Evolutionary conservation across 1,284 basidiomycete genomes (phyloP).

Genomic region (Marasmius oreades): DNA sequence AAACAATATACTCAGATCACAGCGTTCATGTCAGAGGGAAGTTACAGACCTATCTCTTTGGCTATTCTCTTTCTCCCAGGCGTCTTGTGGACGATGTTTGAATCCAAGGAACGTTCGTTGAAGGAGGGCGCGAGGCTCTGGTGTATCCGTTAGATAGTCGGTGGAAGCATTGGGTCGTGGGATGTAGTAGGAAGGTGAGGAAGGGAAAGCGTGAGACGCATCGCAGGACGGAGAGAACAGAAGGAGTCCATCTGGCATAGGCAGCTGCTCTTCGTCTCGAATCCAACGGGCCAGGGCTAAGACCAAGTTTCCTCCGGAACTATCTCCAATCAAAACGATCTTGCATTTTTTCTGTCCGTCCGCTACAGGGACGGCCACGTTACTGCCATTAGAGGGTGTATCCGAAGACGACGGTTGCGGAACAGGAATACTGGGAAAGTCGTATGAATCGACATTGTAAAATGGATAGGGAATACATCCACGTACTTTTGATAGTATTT

Average conservation of each 20-base stretch:
- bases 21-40: background rate
- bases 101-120: conserved; percentile 48
- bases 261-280: conserved; percentile 41
- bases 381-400: background rate
- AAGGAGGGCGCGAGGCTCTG: conserved; percentile 46
- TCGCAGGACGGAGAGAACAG: conserved; percentile 40
- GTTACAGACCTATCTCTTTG: background rate
- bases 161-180: conserved; percentile 44
- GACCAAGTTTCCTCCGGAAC: conserved; percentile 68
- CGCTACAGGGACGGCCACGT: background rate
- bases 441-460: background rate
- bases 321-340: conserved; percentile 65
- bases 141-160: conserved; percentile 52
- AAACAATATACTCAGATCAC: background rate
- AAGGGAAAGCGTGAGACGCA: conserved; percentile 43
- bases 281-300: conserved; percentile 54
- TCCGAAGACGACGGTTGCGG: background rate
- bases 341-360: conserved; percentile 32
- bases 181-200: conserved; percentile 42
- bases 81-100: conserved; percentile 16
- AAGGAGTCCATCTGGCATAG: conserved; percentile 40
- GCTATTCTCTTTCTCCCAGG: conserved; percentile 4
- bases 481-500: conserved; percentile 17
- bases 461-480: background rate
- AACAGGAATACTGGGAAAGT: background rate